Percentiles rank a stretch among this genome's conserved stretches.
Conservation (phyloP, 2,329 filamentous ascomycete genomes). For the Trichoderma pleuroti region DNA sequence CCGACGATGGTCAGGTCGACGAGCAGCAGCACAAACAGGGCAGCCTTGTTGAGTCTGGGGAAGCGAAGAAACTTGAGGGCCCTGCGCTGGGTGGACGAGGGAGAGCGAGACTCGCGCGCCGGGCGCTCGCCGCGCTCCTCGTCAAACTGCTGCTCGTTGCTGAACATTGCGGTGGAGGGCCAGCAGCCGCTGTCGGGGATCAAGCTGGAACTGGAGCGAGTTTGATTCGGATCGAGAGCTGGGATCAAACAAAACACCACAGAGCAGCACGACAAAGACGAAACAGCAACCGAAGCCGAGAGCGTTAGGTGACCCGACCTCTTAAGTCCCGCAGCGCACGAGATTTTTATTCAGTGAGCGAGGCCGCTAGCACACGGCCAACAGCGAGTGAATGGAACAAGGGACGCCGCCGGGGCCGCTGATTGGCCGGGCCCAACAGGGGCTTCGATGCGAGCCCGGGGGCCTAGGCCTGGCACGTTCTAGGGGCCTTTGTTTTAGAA, state of each 20-base stretch:
- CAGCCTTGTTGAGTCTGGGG: not conserved
- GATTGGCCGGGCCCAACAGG: slow-evolving; percentile 1
- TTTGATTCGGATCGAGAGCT: not conserved
- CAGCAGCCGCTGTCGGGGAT: too few relatives aligned
- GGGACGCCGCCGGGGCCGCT: not conserved
- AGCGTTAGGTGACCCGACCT: not conserved
- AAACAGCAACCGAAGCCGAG: not conserved
- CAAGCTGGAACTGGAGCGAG: too few relatives aligned
- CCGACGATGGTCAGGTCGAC: slow-evolving; percentile 2
- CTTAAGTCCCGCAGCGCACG: not conserved
- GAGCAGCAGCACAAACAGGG: not conserved
- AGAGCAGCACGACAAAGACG: not conserved
- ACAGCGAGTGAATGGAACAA: not conserved
- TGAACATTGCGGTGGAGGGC: not conserved
- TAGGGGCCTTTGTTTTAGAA: not conserved
- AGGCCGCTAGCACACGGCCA: not conserved
- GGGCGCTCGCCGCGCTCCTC: slow-evolving; percentile 10
- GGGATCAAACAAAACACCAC: not conserved
- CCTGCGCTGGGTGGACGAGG: not conserved
- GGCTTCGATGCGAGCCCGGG: slow-evolving; percentile 3
- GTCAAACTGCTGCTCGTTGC: not conserved
- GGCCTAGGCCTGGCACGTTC: not conserved
- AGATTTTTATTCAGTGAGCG: not conserved
- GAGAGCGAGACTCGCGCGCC: not conserved
- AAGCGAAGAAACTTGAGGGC: not conserved